Evolutionary conservation across 768 basidiomycete species (phyloP).

Genomic region (Plicaturopsis crispa): DNA sequence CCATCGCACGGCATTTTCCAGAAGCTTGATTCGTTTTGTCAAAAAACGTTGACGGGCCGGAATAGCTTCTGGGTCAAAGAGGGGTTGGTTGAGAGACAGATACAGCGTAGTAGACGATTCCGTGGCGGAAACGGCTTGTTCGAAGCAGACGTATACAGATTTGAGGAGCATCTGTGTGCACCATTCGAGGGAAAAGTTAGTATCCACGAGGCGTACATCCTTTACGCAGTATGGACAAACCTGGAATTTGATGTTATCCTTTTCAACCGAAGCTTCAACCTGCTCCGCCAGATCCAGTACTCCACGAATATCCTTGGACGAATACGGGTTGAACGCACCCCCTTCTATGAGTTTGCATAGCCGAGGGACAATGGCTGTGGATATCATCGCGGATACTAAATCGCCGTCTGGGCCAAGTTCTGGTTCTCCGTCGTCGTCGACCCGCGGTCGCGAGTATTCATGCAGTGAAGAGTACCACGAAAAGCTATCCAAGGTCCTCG

Average conservation of each 20-base stretch:
- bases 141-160: conserved; percentile 43
- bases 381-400: conserved; percentile 79
- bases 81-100: conserved; percentile 26
- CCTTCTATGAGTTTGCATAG: conserved; percentile 65
- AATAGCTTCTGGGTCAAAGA: conserved; percentile 73
- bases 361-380: conserved; percentile 74
- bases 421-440: conserved; percentile 37
- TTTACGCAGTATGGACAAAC: conserved; percentile 30
- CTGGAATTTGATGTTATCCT: conserved; percentile 55
- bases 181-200: conserved; percentile 2
- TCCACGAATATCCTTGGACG: conserved; percentile 48
- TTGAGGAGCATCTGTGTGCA: conserved; percentile 46
- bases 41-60: conserved; percentile 68
- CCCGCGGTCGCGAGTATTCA: conserved; percentile 59
- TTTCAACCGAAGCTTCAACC: conserved; percentile 66
- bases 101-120: conserved; percentile 45
- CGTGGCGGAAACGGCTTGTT: conserved; percentile 44
- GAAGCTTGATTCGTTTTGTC: conserved; percentile 57
- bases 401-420: conserved; percentile 81
- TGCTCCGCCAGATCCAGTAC: conserved; percentile 75
- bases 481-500: conserved; percentile 65
- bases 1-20: conserved; percentile 71
- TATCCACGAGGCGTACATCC: conserved; percentile 2
- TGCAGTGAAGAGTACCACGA: conserved; percentile 77
- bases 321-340: conserved; percentile 84